Base-by-base conservation (phyloP, 257 asterid species). In the Fraxinus cuspidata region DNA sequence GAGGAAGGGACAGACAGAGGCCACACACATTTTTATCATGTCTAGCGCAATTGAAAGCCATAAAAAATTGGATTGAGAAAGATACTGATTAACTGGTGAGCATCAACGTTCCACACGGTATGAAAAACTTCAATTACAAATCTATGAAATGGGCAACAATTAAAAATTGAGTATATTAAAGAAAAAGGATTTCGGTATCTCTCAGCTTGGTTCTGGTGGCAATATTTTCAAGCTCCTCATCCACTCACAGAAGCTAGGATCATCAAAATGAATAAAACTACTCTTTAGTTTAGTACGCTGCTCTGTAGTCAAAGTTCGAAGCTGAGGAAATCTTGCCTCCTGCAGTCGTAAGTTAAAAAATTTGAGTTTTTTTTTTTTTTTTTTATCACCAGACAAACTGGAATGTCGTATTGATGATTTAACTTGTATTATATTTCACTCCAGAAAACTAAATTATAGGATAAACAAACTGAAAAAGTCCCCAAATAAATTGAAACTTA, bases 251-350 rank as follows among this genome's bases (percentile, higher is more conserved):
- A 95, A 93, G 86, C 99, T 93, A 64, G 98, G 99, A 82, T 93
- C 97, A 35, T 91, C 97, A 64, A 95, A 95, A 84, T 91, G 94
- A 74, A 95, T 83, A 82, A 93, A 95, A 83, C 92, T 93, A 71
- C 97, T 93, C 84, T 95, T 93, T 78, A 95, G 91, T 86, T 87
- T 93, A 70, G 86, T 86, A 75, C 97, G 84, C 81, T 95, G 94
- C 25, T 93, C 98, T 68, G 90, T 72, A 49, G 90, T 89, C 92
- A 95, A 79, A 2, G 93, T 89, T 27, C 91, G 86, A 74, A 95
- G 97, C 88, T 95, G 99, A 68, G 98, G 98, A 80, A 95, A 95
- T 83, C 97, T 87, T 74, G 97, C 97, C 84, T 95, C 99, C 98
- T 94, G 89, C 84, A 82, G 66, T 49, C 21, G 74, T 78, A 25